Conservation (phyloP, 192 early-diverging fungal genomes). For the Jimgerdemannia flammicorona region DNA sequence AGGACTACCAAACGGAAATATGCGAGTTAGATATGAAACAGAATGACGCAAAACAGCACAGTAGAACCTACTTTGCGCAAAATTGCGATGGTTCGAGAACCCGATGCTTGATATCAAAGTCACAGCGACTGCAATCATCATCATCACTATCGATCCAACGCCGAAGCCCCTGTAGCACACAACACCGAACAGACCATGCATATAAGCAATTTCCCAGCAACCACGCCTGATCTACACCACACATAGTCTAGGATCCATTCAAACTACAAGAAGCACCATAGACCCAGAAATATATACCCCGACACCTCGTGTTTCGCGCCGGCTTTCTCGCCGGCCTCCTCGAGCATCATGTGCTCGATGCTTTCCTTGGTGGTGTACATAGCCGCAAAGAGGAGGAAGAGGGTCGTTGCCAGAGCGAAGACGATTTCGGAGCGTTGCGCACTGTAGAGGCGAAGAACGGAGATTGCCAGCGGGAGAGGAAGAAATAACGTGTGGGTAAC, state of each 20-base stretch:
- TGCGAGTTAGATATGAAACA: not conserved
- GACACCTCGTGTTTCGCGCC: not conserved
- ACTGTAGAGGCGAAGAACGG: constrained; percentile 8
- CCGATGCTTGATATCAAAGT: constrained; percentile 41
- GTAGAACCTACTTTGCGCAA: constrained; percentile 36
- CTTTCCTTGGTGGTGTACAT: constrained; percentile 58
- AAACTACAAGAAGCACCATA: not conserved
- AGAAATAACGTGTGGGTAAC: not conserved
- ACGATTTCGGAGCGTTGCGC: constrained; percentile 50
- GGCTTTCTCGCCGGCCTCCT: constrained; percentile 14
- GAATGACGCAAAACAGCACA: not conserved
- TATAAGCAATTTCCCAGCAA: not conserved
- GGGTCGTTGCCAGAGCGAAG: constrained; percentile 43
- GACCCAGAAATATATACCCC: not conserved
- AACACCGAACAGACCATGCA: not conserved
- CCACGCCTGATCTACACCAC: not conserved
- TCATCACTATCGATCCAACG: constrained; percentile 27
- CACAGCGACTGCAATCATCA: constrained; percentile 31
- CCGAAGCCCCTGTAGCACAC: not conserved
- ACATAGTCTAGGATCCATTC: not conserved
- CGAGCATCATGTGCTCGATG: constrained; percentile 52
- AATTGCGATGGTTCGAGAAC: constrained; percentile 48
- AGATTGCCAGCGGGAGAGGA: not conserved
- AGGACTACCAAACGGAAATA: not conserved
- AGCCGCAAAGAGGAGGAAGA: constrained; percentile 52